phyloP scores from a whole-genome alignment of 2,329 filamentous ascomycete genomes.

The Oidium heveae region DNA sequence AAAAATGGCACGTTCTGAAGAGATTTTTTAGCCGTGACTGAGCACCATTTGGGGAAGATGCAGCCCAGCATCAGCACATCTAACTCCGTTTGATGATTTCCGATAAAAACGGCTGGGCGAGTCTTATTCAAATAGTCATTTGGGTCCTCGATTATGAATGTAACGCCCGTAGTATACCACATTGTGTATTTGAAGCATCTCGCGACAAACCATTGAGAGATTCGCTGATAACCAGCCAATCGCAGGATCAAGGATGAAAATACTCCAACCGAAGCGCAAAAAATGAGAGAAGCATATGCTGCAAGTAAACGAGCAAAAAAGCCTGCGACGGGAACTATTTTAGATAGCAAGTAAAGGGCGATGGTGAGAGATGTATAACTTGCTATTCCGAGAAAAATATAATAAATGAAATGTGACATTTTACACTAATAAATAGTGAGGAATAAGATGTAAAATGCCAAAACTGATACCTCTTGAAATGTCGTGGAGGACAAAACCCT shows the following conservation, averaged over 20 bases:
- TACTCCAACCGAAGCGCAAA: constrained; percentile 48
- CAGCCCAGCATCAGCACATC: constrained; percentile 77
- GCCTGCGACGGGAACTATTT: constrained; percentile 29
- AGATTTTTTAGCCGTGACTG: constrained; percentile 74
- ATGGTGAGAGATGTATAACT: constrained; percentile 26
- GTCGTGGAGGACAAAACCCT: no score
- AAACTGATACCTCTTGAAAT: no score
- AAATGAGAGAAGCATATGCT: constrained; percentile 34
- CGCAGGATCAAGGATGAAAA: constrained; percentile 47
- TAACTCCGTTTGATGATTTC: constrained; percentile 90
- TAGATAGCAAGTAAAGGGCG: constrained; percentile 36
- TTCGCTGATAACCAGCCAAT: constrained; percentile 42
- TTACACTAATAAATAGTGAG: not conserved
- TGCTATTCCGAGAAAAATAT: constrained; percentile 20
- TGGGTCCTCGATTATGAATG: constrained; percentile 49
- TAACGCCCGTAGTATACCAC: constrained; percentile 48
- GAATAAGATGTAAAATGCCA: no score
- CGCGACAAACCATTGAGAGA: constrained; percentile 66
- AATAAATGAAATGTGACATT: constrained; percentile 12
- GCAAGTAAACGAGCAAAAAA: constrained; percentile 47
- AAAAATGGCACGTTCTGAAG: constrained; percentile 60
- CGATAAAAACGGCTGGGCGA: constrained; percentile 72
- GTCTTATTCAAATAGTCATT: constrained; percentile 25
- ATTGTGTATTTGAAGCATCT: constrained; percentile 62
- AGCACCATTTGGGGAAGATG: constrained; percentile 79